Base-by-base conservation (phyloP, 805 yeast genomes). In the Yarrowia sp. region DNA sequence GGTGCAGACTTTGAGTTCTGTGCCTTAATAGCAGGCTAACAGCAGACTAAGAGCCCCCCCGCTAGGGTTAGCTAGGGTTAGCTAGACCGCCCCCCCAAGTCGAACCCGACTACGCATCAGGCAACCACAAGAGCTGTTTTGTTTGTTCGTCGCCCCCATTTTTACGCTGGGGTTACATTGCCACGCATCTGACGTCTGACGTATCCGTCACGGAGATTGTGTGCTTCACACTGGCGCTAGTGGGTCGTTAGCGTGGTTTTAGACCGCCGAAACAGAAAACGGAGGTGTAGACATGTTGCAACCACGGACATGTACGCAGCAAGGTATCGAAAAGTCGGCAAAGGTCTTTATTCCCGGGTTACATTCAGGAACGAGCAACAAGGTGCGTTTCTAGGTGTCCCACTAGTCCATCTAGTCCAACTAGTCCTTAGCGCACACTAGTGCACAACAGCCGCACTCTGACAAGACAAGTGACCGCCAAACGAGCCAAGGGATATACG, bases 141-240 rank as follows among this genome's bases (percentile, higher is more conserved):
- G 30, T 24, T 1, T 24, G 3, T 24, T n/a, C n/a, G n/a, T n/a
- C n/a, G n/a, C n/a, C 30, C 30, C 30, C 30, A 24, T n/a, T n/a
- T n/a, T n/a, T 10, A 36, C 10, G 38, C 38, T 10, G 38, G n/a
- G 13, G 38, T 36, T 12, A 12, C 38, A 36, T 36, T 12, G 13
- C 38, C 33, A 20, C 33, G 20, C 15, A 10, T 44, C 38, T 30
- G 53, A 33, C 55, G 58, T 52, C 58, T 52, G 58, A 52, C 58
- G 58, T 52, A 52, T 52, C 58, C 58, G 42, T 36, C 24, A 34
- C 42, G 56, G 56, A 52, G 56, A 52, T 52, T 39, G 10, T 8
- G 40, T 8, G 4, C 12, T 10, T 13, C n/a, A 6, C 42, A 36
- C 15, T 38, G 19, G 7, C 9, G 30, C 43, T 19, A 52, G 8